Conservation (phyloP, 306 rosid genomes). For the Dryas alaskensis region DNA sequence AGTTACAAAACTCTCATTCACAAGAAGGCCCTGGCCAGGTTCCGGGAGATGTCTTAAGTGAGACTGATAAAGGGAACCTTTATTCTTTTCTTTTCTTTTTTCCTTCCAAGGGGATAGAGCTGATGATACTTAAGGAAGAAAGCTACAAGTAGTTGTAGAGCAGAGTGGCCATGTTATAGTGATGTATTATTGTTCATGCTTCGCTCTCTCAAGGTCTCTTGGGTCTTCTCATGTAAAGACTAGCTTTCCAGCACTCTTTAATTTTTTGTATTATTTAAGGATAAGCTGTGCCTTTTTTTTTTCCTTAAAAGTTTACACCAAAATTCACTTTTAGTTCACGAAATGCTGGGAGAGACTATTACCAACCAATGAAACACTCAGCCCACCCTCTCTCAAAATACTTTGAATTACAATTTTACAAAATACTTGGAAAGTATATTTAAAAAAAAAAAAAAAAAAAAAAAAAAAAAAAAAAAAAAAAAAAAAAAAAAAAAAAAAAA, state of each 20-base stretch:
- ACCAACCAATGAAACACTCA: too few relatives aligned
- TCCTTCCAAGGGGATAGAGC: background rate
- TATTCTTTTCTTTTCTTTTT: background rate
- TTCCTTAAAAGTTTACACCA: background rate
- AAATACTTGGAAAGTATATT: too few relatives aligned
- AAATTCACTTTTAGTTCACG: too few relatives aligned
- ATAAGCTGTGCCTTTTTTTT: background rate
- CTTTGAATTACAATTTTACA: too few relatives aligned
- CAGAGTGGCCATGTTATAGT: background rate
- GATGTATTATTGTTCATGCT: background rate
- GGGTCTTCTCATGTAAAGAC: background rate
- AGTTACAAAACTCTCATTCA: constrained; percentile 90
- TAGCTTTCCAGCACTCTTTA: background rate
- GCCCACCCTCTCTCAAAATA: too few relatives aligned
- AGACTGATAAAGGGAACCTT: background rate
- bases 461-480: too few relatives aligned
- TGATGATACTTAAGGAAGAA: background rate
- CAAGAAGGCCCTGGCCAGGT: constrained; percentile 93
- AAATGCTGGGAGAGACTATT: too few relatives aligned
- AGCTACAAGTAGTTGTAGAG: background rate
- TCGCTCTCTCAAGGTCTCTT: background rate
- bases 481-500: too few relatives aligned
- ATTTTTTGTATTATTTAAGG: background rate
- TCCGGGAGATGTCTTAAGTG: constrained; percentile 72
- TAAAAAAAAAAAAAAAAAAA: too few relatives aligned